Percentiles rank a stretch among this genome's conserved stretches.
These are phyloP conservation scores for Dendrobium chrysotoxum DNA, from an alignment of 106 monocot genomes.

Conservation along the genomic window DNA sequence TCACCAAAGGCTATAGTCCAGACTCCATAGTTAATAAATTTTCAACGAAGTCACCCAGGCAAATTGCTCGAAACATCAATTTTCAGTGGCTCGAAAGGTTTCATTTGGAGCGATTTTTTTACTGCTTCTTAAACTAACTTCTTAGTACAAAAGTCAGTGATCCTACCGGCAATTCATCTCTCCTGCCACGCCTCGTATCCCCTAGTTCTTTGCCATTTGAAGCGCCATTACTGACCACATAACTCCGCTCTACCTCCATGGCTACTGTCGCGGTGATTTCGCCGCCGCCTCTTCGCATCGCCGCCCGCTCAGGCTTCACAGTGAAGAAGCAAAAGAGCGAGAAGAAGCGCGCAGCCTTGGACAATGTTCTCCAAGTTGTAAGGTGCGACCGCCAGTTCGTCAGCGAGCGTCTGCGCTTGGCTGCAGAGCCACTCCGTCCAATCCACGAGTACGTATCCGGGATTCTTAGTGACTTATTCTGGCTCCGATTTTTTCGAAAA, in stretches of 20 bases:
- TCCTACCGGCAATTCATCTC: too few relatives aligned
- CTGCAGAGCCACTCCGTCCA: background rate
- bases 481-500: conserved; percentile 59
- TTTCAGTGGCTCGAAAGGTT: too few relatives aligned
- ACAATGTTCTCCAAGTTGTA: conserved; percentile 21
- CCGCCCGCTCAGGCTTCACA: background rate
- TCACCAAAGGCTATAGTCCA: too few relatives aligned
- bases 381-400: conserved; percentile 43
- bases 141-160: too few relatives aligned
- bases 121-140: too few relatives aligned
- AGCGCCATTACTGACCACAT: background rate
- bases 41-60: too few relatives aligned
- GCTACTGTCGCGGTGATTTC: background rate
- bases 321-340: background rate
- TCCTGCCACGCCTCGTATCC: background rate
- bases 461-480: conserved; percentile 39
- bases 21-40: too few relatives aligned
- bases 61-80: too few relatives aligned
- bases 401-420: conserved; percentile 12
- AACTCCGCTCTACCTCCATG: conserved; percentile 1
- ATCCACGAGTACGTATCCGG: conserved; percentile 19
- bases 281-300: background rate
- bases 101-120: too few relatives aligned
- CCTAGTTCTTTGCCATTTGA: too few relatives aligned
- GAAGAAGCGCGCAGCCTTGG: conserved; percentile 10